Evolutionary conservation across 352 stramenopile species (phyloP), one percentile per base, ranked within the genome.

Genomic region (Elongisporangium undulatum): DNA sequence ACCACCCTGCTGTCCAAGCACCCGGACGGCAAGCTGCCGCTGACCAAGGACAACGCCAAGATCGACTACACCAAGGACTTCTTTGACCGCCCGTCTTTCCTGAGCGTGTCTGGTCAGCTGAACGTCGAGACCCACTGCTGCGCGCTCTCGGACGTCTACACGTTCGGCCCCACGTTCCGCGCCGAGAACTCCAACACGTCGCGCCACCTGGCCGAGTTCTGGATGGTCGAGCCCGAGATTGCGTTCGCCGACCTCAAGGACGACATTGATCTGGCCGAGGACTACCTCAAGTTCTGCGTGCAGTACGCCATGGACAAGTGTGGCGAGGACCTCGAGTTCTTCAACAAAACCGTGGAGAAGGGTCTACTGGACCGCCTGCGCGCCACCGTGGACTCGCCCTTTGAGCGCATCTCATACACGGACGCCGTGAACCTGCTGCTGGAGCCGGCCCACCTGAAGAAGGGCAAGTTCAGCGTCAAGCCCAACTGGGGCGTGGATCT

Each of bases 121-220:
- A 97, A 98, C 62, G 93, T 97, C 3, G 94, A 98, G 76, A 98
- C 90, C 48, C 88, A 97, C 74, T 92, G 87, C 69, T 96, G 87
- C 59, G 89, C 92, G 9, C 67, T 93, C 20, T 88, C 77, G 63
- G 77, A 93, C 59, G 79, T 89, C 56, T 99, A 99, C 76, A 99
- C 97, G 29, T 99, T 99, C 71, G 97, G 97, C 17, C 97, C 97
- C 20, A 99, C 97, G 50, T 99, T 99, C 75, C 92, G 97, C 38
- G 97, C 97, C 12, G 97, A 99, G 84, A 99, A 99, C 81, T 98
- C 82, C 41, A 97, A 99, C 80, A 99, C 97, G 51, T 90, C 94
- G 53, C 84, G 97, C 56, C 97, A 99, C 74, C 74, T 99, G 56
- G 94, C 95, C 9, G 96, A 99, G 74, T 99, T 99, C 75, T 98